Conservation (phyloP, 2,329 filamentous ascomycete genomes). For the Colletotrichum truncatum region DNA sequence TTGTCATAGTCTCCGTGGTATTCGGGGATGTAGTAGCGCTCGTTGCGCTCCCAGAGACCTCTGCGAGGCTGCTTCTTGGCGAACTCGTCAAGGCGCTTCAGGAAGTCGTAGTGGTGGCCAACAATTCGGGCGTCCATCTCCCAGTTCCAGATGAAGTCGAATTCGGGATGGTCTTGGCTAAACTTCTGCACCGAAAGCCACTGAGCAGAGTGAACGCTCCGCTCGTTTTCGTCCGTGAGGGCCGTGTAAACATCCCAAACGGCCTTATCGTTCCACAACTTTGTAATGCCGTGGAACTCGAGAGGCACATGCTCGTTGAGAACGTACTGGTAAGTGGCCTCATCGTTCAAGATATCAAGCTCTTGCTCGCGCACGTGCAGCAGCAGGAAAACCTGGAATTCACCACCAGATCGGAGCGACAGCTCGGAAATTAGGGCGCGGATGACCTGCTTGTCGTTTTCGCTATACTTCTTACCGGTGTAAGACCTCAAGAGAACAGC, state of each 20-base stretch:
- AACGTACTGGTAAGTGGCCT: constrained; percentile 66
- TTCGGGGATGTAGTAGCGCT: constrained; percentile 77
- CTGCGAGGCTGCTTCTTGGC: constrained; percentile 74
- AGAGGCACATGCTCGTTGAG: constrained; percentile 71
- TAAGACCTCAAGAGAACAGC: constrained; percentile 82
- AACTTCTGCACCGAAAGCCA: constrained; percentile 82
- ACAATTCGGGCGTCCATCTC: constrained; percentile 84
- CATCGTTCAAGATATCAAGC: constrained; percentile 66
- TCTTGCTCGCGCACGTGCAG: constrained; percentile 78
- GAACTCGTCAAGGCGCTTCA: constrained; percentile 72
- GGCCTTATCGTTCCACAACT: constrained; percentile 79
- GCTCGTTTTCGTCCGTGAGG: constrained; percentile 68
- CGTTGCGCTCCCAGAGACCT: constrained; percentile 77
- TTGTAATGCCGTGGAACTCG: constrained; percentile 76
- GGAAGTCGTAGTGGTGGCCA: constrained; percentile 83
- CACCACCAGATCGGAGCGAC: constrained; percentile 77
- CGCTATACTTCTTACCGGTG: constrained; percentile 77
- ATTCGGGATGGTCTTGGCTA: constrained; percentile 78
- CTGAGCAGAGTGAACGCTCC: constrained; percentile 67
- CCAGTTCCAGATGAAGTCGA: constrained; percentile 88
- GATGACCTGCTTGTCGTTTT: constrained; percentile 82
- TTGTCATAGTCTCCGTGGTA: constrained; percentile 73
- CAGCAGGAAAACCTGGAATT: constrained; percentile 83
- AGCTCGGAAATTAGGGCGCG: constrained; percentile 83
- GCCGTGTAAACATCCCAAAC: constrained; percentile 82